Conservation (phyloP, 2,329 filamentous ascomycete genomes). For the Botryotinia narcissicola region DNA sequence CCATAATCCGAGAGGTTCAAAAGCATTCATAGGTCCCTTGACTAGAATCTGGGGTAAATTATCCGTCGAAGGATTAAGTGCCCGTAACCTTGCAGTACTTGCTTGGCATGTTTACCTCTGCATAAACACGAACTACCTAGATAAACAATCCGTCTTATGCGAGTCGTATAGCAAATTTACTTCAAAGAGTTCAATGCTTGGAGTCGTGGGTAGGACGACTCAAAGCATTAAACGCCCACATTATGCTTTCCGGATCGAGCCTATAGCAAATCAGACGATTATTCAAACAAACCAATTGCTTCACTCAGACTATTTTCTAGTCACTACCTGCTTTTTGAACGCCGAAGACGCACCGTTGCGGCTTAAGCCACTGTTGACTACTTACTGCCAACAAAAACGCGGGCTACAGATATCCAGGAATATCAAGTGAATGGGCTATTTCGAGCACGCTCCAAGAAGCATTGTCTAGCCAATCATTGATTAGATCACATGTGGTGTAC, state of each 20-base stretch:
- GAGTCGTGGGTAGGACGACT: background rate
- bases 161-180: constrained; percentile 1
- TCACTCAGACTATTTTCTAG: background rate
- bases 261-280: background rate
- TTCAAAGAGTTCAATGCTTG: background rate
- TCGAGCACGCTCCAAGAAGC: background rate
- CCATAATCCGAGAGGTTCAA: background rate
- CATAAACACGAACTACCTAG: background rate
- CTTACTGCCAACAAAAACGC: background rate
- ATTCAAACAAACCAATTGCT: background rate
- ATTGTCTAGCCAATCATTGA: background rate
- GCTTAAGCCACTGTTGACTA: constrained; percentile 2
- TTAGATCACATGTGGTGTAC: background rate
- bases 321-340: background rate
- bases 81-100: background rate
- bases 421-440: background rate
- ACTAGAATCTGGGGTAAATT: constrained; percentile 4
- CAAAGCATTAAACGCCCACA: background rate
- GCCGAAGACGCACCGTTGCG: constrained; percentile 12
- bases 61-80: background rate
- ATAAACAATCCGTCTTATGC: background rate
- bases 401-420: background rate
- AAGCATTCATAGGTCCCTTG: background rate
- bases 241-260: background rate
- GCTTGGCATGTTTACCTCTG: background rate